Base-by-base conservation (phyloP, 129 eudicot species). In the Chrysanthemum makinoi region DNA sequence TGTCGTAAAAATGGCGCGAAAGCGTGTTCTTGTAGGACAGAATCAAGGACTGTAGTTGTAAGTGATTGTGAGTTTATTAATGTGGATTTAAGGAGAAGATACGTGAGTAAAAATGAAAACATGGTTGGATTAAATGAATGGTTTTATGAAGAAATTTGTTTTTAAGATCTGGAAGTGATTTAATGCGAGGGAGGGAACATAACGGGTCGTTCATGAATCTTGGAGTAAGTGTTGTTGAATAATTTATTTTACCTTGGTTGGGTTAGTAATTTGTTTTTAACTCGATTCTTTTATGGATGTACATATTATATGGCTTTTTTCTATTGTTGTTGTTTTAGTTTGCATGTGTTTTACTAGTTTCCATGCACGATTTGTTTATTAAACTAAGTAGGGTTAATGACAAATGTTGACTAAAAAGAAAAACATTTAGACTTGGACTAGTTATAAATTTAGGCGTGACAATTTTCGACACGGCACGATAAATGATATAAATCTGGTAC, bases 1-100 rank as follows among this genome's bases (percentile, higher is more conserved):
- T 63, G 80, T 4, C 72, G 66, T n/a, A 62, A 78, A 55, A 88
- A 77, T 17, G 96, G 81, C 75, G 82, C 74, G 72, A 79, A 89
- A 35, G 87, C 96, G 62, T 80, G 77, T 28, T 83, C 84, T 73
- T 89, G 91, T 46, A 89, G 96, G 22, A 83, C 54, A 22, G 91
- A 80, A 77, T 89, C 96, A 4, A 88, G 84, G 4, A 67, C 58
- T 2, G 77, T 80, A 1, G 87, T 16, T 18, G 62, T 5, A 14
- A 66, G 68, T 30, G 83, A 67, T 65, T 86, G 80, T 63, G 88
- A 74, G 52, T 26, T 72, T 20, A 80, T 70, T 47, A 52, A 16
- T 28, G 82, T 67, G 39, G 71, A 15, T 11, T 50, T 62, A 35
- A 50, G 63, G 51, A 65, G 79, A 59, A 86, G 28, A 24, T 75